These are phyloP conservation scores for Leccinum variicolor DNA, from an alignment of 768 basidiomycete species.

Conservation along the genomic window DNA sequence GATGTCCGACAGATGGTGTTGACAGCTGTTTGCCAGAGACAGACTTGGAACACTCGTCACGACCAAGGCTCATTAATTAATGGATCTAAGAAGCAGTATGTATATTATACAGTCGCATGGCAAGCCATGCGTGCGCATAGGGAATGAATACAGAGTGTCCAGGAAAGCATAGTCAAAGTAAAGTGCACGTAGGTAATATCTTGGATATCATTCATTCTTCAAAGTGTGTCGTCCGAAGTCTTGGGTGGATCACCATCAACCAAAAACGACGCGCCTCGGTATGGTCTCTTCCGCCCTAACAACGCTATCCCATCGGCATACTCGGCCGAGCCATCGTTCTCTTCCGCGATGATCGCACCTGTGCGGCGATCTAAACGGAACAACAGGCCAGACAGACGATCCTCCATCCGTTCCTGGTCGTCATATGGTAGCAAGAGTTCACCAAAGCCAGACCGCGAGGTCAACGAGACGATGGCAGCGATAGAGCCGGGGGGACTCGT, in stretches of 20 bases:
- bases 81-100: background rate
- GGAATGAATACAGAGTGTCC: background rate
- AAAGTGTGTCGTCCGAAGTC: background rate
- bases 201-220: background rate
- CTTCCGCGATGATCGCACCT: constrained; percentile 61
- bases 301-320: constrained; percentile 14
- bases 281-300: constrained; percentile 8
- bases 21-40: constrained; percentile 25
- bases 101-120: background rate
- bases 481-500: constrained; percentile 59
- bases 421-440: constrained; percentile 61
- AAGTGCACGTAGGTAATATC: background rate
- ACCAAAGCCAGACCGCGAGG: constrained; percentile 60
- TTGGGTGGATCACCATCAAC: constrained; percentile 9
- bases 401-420: constrained; percentile 39
- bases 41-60: no score
- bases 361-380: constrained; percentile 58
- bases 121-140: background rate
- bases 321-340: constrained; percentile 24
- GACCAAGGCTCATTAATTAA: no score
- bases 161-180: background rate
- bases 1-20: constrained; percentile 14
- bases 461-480: constrained; percentile 52
- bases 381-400: constrained; percentile 47
- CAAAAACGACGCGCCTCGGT: background rate